Evolutionary conservation across 2,329 filamentous ascomycete genomes (phyloP), one percentile per base, ranked within the genome.

Genomic region (Chrysosporium queenslandicum): DNA sequence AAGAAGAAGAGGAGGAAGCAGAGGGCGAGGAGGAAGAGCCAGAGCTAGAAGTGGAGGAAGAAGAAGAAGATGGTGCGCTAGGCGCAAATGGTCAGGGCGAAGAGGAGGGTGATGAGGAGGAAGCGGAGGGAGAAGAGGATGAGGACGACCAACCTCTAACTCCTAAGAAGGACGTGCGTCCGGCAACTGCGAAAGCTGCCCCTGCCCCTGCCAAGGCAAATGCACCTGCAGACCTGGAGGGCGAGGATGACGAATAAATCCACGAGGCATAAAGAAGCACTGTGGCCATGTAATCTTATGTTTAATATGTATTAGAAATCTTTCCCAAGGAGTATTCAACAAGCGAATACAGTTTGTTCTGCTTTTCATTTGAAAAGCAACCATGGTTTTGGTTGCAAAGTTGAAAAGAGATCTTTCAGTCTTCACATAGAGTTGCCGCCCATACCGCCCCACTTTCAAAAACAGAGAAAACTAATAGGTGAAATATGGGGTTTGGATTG

Each of bases 181-280:
- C 18, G 21, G 12, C 4, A 25, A 30, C 34, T 8, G 45, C 34
- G 21, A 57, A 55, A 2, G 57, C 56, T 4, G 65, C 68, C 53
- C 61, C 66, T 54, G 61, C 61, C 1, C n/a, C n/a, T n/a, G 55
- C 61, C 27, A 69, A n/a, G 65, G 23, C 61, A 62, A 18, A 65
- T 64, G 58, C 63, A 56, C 8, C 70, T 66, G 64, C 64, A 43
- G 69, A 71, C 55, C 61, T 64, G 37, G 63, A 65, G 52, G 62
- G 56, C 52, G 63, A 60, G 25, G 63, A 68, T 52, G 58, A 63
- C 40, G 55, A 63, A 34, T 60, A 61, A 55, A 58, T 40, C 4
- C 37, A 18, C 18, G 4, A 8, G 12, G 37, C 21, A 49, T 49
- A 40, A 20, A 49, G 18, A 50, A 18, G 4, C 43, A 32, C 23